Evolutionary conservation across 2,329 filamentous ascomycete species (phyloP).

Genomic region (Ascochyta viciae-villosae): DNA sequence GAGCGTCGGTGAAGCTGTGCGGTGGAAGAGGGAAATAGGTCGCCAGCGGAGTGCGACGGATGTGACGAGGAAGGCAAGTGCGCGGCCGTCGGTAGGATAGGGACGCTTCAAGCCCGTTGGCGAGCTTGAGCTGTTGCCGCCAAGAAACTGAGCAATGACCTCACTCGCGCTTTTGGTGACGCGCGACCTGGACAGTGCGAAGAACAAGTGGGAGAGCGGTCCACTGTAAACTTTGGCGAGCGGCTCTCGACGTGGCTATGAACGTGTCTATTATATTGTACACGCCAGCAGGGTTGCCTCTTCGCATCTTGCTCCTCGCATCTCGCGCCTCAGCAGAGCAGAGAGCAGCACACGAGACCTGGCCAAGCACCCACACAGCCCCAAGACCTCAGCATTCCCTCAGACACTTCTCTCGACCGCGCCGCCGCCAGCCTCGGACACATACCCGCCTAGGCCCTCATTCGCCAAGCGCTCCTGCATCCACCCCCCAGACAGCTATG

Average conservation of each 20-base stretch:
- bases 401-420: conserved; percentile 8
- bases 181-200: conserved; percentile 14
- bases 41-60: conserved; percentile 18
- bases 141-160: conserved; percentile 31
- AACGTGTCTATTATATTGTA: neutral
- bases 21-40: conserved; percentile 25
- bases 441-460: conserved; percentile 5
- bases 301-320: neutral
- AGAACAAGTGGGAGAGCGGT: conserved; percentile 12
- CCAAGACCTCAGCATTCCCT: conserved; percentile 9
- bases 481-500: conserved; percentile 9
- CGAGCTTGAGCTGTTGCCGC: conserved; percentile 19
- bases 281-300: neutral
- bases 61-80: conserved; percentile 5
- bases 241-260: neutral
- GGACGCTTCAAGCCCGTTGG: neutral
- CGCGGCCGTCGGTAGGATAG: conserved; percentile 1
- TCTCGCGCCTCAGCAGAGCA: neutral
- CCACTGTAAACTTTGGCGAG: conserved; percentile 7
- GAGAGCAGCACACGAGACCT: neutral
- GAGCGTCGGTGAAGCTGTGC: conserved; percentile 8
- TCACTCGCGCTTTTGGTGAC: neutral
- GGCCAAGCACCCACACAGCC: conserved; percentile 6
- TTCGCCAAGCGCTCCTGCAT: conserved; percentile 14
- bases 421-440: conserved; percentile 2